Base-by-base conservation (phyloP, 1,284 basidiomycete species). In the Tilletiaria anomala region DNA sequence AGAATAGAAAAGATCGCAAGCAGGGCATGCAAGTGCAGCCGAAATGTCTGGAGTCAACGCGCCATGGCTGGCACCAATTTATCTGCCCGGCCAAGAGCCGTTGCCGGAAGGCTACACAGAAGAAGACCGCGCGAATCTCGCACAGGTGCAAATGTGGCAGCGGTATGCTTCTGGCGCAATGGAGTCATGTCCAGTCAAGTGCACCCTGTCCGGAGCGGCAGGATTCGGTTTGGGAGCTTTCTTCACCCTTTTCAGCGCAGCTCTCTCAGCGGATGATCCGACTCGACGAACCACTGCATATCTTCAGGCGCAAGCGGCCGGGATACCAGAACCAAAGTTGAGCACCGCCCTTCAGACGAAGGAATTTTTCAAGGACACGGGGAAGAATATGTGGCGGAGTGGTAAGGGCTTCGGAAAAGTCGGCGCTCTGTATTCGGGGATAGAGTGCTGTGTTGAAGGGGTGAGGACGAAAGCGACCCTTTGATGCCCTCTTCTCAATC, bases 361-460 rank as follows among this genome's bases (percentile, higher is more conserved):
- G 35, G 79, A 82, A 54, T 79, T 93, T 32, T 84, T 96, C 69
- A 84, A 79, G 63, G 89, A 96, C 54, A 96, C 94, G 79, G 91
- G 89, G 0, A 78, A 76, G 52, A 80, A 80, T 35, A 93, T 96
- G 87, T 89, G 78, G 77, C 73, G 75, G 22, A 82, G 75, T 40
- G 91, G 91, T 11, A 87, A 82, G 65, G 83, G 87, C 0, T 96
- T 96, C 61, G 89, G 80, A 1, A 93, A 91, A 71, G 85, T 97
- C 36, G 91, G 89, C 14, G 84, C 83, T 4, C 62, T 97, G 37
- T 97, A 87, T 67, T 80, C 85, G 14, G 88, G 89, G 21, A 79
- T 86, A 12, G 93, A 97, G 70, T 97, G 91, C 63, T 80, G 86
- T 49, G 83, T 96, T 45, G 91, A 97, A 72, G 84, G 82, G 48